phyloP scores from a whole-genome alignment of 768 basidiomycete species.

The Podaxis sp. region DNA sequence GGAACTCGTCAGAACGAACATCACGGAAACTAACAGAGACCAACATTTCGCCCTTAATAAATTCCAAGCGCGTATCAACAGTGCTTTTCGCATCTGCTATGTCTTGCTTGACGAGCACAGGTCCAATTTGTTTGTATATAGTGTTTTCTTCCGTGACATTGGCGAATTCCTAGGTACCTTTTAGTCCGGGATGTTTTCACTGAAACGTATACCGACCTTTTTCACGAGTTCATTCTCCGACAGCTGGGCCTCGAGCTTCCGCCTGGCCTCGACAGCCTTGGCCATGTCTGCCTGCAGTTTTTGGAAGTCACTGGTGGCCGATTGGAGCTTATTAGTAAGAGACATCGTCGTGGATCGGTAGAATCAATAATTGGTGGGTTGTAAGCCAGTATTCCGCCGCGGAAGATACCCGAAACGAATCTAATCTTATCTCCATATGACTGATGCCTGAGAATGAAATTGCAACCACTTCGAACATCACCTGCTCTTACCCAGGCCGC shows the following conservation, averaged over 20 bases:
- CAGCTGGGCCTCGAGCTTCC: constrained; percentile 86
- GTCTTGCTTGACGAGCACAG: constrained; percentile 89
- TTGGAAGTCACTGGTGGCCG: constrained; percentile 73
- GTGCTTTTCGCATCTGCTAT: constrained; percentile 82
- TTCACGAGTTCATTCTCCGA: constrained; percentile 92
- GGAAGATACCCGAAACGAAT: neutral
- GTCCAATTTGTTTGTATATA: constrained; percentile 90
- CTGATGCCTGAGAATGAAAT: neutral
- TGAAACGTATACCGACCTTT: constrained; percentile 50
- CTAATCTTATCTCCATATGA: constrained; percentile 9
- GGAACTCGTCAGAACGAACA: constrained; percentile 11
- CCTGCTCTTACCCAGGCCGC: neutral
- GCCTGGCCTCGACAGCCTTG: constrained; percentile 73
- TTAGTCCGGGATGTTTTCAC: constrained; percentile 1
- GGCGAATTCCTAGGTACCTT: constrained; percentile 72
- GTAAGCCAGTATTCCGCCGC: neutral
- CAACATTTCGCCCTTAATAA: constrained; percentile 87
- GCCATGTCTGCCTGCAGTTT: constrained; percentile 77
- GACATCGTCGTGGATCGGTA: constrained; percentile 40
- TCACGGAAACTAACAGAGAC: constrained; percentile 24
- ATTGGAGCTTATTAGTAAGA: constrained; percentile 61
- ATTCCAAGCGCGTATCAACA: constrained; percentile 87
- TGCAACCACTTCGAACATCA: neutral
- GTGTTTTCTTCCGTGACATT: constrained; percentile 71
- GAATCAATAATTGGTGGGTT: neutral